phyloP scores from a whole-genome alignment of 305 asterid species.

The Ajuga reptans region DNA sequence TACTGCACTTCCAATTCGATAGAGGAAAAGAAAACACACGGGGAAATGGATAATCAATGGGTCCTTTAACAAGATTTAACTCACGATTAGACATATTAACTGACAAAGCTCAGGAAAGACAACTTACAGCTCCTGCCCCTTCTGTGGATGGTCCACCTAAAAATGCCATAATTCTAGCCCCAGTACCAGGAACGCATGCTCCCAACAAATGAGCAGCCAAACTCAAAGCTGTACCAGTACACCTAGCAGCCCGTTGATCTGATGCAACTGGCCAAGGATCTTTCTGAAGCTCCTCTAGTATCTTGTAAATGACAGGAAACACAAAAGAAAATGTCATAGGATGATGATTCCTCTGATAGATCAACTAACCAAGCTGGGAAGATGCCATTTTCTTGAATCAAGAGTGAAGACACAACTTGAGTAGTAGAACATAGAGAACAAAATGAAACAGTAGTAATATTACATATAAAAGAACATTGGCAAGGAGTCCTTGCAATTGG shows the following conservation, averaged over 20 bases:
- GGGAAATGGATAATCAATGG: background rate
- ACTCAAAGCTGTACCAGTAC: slow-evolving; percentile 87
- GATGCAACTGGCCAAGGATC: slow-evolving; percentile 96
- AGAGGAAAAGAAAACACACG: background rate
- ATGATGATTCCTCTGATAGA: slow-evolving; percentile 8
- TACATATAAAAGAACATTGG: background rate
- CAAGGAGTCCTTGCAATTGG: background rate
- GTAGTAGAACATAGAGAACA: background rate
- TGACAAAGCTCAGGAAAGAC: background rate
- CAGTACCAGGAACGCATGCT: slow-evolving; percentile 89
- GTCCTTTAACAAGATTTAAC: slow-evolving; percentile 9
- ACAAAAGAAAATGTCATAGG: slow-evolving; percentile 21
- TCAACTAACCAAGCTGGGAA: slow-evolving; percentile 8
- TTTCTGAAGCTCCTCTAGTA: slow-evolving; percentile 93
- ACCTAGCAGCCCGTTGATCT: slow-evolving; percentile 85
- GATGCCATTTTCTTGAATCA: background rate
- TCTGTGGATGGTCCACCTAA: slow-evolving; percentile 97
- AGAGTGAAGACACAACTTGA: background rate
- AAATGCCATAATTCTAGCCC: slow-evolving; percentile 94
- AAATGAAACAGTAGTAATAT: background rate
- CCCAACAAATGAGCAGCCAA: slow-evolving; percentile 95
- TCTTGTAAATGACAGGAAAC: slow-evolving; percentile 36
- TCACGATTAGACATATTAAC: background rate
- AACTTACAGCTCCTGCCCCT: slow-evolving; percentile 89
- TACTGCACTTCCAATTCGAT: background rate